phyloP scores from a whole-genome alignment of 2,329 filamentous ascomycete species.

The Cladosporium velox region DNA sequence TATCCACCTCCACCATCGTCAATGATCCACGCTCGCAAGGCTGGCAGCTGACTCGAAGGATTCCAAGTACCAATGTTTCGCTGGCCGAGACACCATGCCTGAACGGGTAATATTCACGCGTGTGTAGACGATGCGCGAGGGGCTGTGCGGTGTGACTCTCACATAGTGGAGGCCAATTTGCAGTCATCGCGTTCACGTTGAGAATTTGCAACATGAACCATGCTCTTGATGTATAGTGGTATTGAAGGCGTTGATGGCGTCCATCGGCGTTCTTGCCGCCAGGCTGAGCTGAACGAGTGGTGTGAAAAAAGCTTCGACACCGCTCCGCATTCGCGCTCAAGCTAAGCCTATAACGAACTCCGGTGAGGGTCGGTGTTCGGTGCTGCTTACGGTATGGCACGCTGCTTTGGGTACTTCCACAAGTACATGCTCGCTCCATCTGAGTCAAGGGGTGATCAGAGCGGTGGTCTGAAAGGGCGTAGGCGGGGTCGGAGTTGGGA shows the following conservation, averaged over 20 bases:
- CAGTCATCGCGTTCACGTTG: not conserved
- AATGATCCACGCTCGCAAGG: not conserved
- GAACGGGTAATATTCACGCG: not conserved
- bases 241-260: not conserved
- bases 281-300: not conserved
- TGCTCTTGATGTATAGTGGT: no score
- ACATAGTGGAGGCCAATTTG: not conserved
- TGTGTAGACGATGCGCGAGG: not conserved
- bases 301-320: conserved; percentile 5
- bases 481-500: not conserved
- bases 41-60: not conserved
- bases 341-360: conserved; percentile 8
- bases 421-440: not conserved
- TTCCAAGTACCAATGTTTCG: not conserved
- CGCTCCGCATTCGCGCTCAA: conserved; percentile 5
- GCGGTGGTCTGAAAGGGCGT: not conserved
- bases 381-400: not conserved
- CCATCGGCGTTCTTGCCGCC: not conserved
- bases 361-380: not conserved
- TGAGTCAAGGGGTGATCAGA: conserved; percentile 4
- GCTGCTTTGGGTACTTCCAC: not conserved
- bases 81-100: not conserved
- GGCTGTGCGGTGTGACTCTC: not conserved
- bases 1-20: not conserved
- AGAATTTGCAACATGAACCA: not conserved